phyloP scores from a whole-genome alignment of 2,329 filamentous ascomycete genomes.

The Monosporascus sp. region DNA sequence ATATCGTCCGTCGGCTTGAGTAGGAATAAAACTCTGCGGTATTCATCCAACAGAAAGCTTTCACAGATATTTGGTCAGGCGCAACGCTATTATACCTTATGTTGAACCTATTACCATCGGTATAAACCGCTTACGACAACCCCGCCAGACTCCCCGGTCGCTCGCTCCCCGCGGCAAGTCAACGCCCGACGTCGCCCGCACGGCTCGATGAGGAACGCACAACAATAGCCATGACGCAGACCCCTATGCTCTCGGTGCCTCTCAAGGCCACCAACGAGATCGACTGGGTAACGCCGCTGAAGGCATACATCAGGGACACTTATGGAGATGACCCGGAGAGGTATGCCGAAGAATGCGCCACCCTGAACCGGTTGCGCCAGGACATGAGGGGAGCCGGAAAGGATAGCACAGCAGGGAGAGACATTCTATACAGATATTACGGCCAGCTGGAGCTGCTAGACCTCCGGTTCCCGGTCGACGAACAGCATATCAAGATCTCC shows the following conservation, averaged over 20 bases:
- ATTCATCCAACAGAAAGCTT: no score
- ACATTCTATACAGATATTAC: slow-evolving; percentile 95
- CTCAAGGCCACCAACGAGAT: slow-evolving; percentile 95
- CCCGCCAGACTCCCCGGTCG: neutral
- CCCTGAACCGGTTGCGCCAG: slow-evolving; percentile 89
- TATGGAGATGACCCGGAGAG: slow-evolving; percentile 96
- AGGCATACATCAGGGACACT: slow-evolving; percentile 85
- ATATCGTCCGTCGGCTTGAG: neutral
- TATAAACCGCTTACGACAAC: neutral
- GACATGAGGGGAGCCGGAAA: slow-evolving; percentile 97
- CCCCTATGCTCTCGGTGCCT: slow-evolving; percentile 92
- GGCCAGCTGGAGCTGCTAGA: slow-evolving; percentile 94
- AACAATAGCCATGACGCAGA: slow-evolving; percentile 60
- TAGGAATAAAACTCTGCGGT: no score
- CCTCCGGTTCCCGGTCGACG: slow-evolving; percentile 91
- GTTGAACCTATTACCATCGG: neutral
- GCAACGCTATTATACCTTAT: neutral
- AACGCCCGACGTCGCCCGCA: neutral
- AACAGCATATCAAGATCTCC: slow-evolving; percentile 98
- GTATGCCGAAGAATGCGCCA: slow-evolving; percentile 91
- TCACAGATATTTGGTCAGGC: neutral
- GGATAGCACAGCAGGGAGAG: slow-evolving; percentile 88
- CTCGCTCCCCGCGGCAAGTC: neutral
- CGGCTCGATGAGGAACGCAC: slow-evolving; percentile 7
- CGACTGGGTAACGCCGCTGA: slow-evolving; percentile 91